Evolutionary conservation across 2,329 filamentous ascomycete species (phyloP).

Genomic region (Lizonia empirigonia): DNA sequence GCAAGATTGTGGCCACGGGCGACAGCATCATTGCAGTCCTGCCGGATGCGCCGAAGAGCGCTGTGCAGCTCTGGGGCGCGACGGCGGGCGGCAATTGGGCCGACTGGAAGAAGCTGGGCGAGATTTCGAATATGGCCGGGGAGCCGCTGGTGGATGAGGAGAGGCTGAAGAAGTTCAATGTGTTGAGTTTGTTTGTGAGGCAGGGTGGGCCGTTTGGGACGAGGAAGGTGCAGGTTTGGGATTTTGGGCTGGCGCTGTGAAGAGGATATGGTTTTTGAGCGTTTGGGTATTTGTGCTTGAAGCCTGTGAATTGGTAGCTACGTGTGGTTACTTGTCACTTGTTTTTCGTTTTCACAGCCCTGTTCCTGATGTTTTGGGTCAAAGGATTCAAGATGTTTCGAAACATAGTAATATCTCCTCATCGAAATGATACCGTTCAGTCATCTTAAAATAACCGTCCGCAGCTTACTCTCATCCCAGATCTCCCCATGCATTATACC

Average conservation of each 20-base stretch:
- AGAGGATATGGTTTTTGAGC: not conserved
- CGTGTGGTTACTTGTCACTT: too few relatives aligned
- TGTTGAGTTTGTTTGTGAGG: conserved; percentile 44
- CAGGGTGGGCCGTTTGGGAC: conserved; percentile 42
- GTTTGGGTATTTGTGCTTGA: too few relatives aligned
- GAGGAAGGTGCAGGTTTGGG: conserved; percentile 45
- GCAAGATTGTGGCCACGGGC: conserved; percentile 37
- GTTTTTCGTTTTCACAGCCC: too few relatives aligned
- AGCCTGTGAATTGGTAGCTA: too few relatives aligned
- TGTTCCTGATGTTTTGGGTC: too few relatives aligned
- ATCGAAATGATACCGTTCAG: too few relatives aligned
- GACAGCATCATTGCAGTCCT: conserved; percentile 39
- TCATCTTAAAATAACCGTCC: not conserved
- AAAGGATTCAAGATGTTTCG: too few relatives aligned
- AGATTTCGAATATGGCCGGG: conserved; percentile 39
- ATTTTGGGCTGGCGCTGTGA: conserved; percentile 33
- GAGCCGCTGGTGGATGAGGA: conserved; percentile 43
- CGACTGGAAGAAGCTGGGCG: conserved; percentile 40
- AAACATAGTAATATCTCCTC: too few relatives aligned
- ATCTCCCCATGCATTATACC: not conserved
- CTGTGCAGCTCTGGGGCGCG: conserved; percentile 36
- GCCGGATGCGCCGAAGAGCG: conserved; percentile 39
- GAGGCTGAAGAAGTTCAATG: conserved; percentile 27
- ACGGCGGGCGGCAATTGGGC: conserved; percentile 34
- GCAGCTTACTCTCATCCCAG: not conserved